These are phyloP conservation scores for Ramularia endophylla DNA, from an alignment of 2,329 filamentous ascomycete genomes.

Conservation along the genomic window DNA sequence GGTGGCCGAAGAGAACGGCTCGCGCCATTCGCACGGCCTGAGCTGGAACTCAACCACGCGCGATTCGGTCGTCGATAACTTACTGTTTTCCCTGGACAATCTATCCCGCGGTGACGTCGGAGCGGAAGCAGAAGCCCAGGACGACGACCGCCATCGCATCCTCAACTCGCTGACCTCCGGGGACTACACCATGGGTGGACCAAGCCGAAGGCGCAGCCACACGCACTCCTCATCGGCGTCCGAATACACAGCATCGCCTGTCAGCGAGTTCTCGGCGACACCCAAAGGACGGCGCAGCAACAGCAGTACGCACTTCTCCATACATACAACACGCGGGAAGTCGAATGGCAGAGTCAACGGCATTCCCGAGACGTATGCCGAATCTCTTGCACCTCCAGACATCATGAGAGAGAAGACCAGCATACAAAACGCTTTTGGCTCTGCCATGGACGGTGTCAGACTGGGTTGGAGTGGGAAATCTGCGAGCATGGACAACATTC, in stretches of 20 bases:
- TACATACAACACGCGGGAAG: slow-evolving; percentile 12
- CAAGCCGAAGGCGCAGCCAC: slow-evolving; percentile 47
- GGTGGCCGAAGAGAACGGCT: slow-evolving; percentile 6
- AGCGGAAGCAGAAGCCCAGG: slow-evolving; percentile 8
- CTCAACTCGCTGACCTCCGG: slow-evolving; percentile 18
- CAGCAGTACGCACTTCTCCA: slow-evolving; percentile 64
- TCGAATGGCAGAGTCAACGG: slow-evolving; percentile 11
- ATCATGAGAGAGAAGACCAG: slow-evolving; percentile 8
- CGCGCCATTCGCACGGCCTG: slow-evolving; percentile 69
- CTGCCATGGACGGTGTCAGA: slow-evolving; percentile 53
- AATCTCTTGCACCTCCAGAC: not conserved
- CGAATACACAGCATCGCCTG: slow-evolving; percentile 40
- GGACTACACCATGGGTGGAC: not conserved
- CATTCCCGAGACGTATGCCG: not conserved
- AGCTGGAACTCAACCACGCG: slow-evolving; percentile 74
- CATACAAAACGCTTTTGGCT: slow-evolving; percentile 40
- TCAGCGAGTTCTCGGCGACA: slow-evolving; percentile 19
- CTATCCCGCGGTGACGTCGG: slow-evolving; percentile 44
- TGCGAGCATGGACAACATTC: slow-evolving; percentile 68
- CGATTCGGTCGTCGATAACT: slow-evolving; percentile 90
- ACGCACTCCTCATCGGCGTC: slow-evolving; percentile 58
- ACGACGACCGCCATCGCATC: slow-evolving; percentile 16
- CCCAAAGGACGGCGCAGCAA: slow-evolving; percentile 62
- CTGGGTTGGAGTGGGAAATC: slow-evolving; percentile 52
- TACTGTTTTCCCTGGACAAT: slow-evolving; percentile 88